Base-by-base conservation (phyloP, 2,329 filamentous ascomycete genomes). In the Pseudogymnoascus sp. region DNA sequence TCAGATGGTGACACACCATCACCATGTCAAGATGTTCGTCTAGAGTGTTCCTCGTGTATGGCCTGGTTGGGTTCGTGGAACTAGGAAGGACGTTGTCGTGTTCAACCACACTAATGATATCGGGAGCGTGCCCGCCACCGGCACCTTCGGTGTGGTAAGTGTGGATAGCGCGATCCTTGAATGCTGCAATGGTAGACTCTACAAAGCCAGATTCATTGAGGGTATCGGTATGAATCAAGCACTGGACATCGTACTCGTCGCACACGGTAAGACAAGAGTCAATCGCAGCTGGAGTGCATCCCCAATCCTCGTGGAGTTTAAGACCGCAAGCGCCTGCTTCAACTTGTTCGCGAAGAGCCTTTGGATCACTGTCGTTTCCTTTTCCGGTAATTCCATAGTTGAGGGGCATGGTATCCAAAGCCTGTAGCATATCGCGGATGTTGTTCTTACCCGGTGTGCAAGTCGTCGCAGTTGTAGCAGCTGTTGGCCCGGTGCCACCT, bases 11-110 rank as follows among this genome's bases (percentile, higher is more conserved):
- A 78, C 93, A 97, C 37, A 96, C 91, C 93, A 97, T 97, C 54
- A 97, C 79, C 93, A 97, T 97, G 77, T 97, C 93, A 12, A 97
- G 83, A 75, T 97, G 93, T 75, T 97, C 93, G 71, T 97, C 93
- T 0, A 97, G 82, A 0, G 93, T 97, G 77, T 97, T 97, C 66
- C 82, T 80, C 1, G 93, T 97, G 74, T 86, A 97, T 0, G 93
- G 93, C 2, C 92, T 81, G 1, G 93, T 97, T 0, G 93, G 93
- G 73, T 96, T 97, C 0, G 93, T 97, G 54, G 88, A 93, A 4
- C 87, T 91, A 0, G 93, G 93, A 0, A 97, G 82, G 2, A 97
- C 92, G 71, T 97, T 94, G 57, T 84, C 76, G 69, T 92, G 87
- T 74, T 95, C 91, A 9, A 97, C 93, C 1, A 97, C 92, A 28